phyloP scores from a whole-genome alignment of 2,329 filamentous ascomycete genomes.

The Fusarium bulbicola region DNA sequence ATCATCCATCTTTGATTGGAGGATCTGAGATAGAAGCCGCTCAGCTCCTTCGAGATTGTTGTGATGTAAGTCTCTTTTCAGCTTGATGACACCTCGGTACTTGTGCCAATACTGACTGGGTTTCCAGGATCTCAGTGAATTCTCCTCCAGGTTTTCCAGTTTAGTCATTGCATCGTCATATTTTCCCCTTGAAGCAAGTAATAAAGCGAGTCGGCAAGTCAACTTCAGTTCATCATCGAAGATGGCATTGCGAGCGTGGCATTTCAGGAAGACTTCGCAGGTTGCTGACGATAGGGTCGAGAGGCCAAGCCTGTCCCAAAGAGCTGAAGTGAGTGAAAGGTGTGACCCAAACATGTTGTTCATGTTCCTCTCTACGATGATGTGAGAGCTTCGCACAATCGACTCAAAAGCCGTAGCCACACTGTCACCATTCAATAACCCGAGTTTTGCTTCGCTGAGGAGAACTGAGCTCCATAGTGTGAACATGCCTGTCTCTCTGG shows the following conservation, averaged over 20 bases:
- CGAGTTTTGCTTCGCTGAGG: constrained; percentile 85
- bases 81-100: constrained; percentile 71
- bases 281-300: constrained; percentile 64
- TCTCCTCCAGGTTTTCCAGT: constrained; percentile 60
- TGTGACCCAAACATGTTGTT: constrained; percentile 77
- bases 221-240: constrained; percentile 84
- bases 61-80: constrained; percentile 69
- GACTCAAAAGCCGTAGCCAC: constrained; percentile 74
- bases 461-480: constrained; percentile 83
- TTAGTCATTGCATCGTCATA: constrained; percentile 71
- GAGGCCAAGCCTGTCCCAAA: constrained; percentile 80
- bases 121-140: constrained; percentile 76
- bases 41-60: constrained; percentile 62
- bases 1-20: constrained; percentile 61
- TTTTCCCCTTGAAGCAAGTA: constrained; percentile 69
- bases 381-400: constrained; percentile 82
- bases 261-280: constrained; percentile 79
- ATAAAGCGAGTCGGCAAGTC: constrained; percentile 72
- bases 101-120: constrained; percentile 77
- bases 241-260: constrained; percentile 66
- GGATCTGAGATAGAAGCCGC: constrained; percentile 59
- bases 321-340: constrained; percentile 74
- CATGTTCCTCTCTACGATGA: constrained; percentile 81
- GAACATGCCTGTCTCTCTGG: constrained; percentile 88
- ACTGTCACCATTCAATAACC: constrained; percentile 76